phyloP scores from a whole-genome alignment of 768 basidiomycete genomes.

The Xerocomus spinulosus region DNA sequence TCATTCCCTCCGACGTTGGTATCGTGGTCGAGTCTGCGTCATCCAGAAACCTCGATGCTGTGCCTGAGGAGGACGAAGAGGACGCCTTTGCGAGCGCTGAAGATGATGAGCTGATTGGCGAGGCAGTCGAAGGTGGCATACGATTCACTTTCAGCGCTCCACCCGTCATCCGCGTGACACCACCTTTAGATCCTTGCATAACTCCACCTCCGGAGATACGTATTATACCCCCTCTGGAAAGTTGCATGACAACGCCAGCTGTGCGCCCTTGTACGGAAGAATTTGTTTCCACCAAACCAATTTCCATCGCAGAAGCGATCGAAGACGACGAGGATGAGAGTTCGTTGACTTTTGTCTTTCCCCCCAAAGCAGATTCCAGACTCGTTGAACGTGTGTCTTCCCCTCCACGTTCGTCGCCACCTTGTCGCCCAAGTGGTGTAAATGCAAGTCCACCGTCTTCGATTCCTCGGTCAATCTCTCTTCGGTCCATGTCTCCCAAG shows the following conservation, averaged over 20 bases:
- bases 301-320: constrained; percentile 4
- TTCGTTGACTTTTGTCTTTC: constrained; percentile 22
- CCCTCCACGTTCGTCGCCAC: constrained; percentile 9
- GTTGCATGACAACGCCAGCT: constrained; percentile 16
- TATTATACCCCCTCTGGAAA: constrained; percentile 20
- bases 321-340: constrained; percentile 26
- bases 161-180: constrained; percentile 26
- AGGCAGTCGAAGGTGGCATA: constrained; percentile 61
- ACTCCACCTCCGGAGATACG: constrained; percentile 28
- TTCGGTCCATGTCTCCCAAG: constrained; percentile 33
- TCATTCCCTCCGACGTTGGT: constrained; percentile 45
- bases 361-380: constrained; percentile 8
- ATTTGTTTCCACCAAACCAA: constrained; percentile 1
- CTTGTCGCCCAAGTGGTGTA: constrained; percentile 11
- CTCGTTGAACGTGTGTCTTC: constrained; percentile 5
- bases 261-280: constrained; percentile 7
- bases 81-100: constrained; percentile 28
- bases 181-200: constrained; percentile 21
- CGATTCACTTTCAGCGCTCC: constrained; percentile 70
- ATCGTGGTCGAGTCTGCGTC: constrained; percentile 32
- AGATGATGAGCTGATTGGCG: constrained; percentile 52
- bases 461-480: constrained; percentile 44
- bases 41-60: constrained; percentile 33
- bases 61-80: constrained; percentile 40
- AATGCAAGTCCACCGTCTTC: constrained; percentile 41